Percentiles rank a stretch among this genome's conserved stretches.
phyloP scores from a whole-genome alignment of 257 asterid species.

The Agastache rugosa region DNA sequence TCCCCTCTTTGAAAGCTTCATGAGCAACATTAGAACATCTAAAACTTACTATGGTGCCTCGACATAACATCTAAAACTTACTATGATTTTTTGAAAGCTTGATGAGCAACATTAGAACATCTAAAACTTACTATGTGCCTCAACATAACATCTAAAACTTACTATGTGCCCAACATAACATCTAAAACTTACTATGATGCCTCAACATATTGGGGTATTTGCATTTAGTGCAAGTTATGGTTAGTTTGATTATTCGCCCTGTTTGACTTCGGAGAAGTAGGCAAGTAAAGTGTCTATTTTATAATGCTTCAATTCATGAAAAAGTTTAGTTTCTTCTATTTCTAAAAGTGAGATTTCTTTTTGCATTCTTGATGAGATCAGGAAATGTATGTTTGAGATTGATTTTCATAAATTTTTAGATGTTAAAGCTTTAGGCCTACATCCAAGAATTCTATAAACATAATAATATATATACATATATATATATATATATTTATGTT shows the following conservation, averaged over 20 bases:
- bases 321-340: no score
- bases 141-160: no score
- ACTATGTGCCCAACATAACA: not conserved
- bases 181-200: not conserved
- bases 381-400: not conserved
- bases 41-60: not conserved
- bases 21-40: not conserved
- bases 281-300: no score
- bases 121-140: not conserved
- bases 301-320: no score
- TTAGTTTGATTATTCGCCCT: not conserved
- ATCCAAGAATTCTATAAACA: no score
- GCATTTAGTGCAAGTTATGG: not conserved
- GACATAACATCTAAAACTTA: no score
- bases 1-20: no score
- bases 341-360: no score
- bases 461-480: no score
- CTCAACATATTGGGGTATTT: not conserved
- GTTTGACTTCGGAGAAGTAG: no score
- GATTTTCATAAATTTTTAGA: not conserved
- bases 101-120: not conserved
- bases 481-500: no score
- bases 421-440: not conserved
- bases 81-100: not conserved
- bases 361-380: not conserved